Evolutionary conservation across 2,329 filamentous ascomycete genomes (phyloP), one percentile per base, ranked within the genome.

Genomic region (Pseudogymnoascus sp.): DNA sequence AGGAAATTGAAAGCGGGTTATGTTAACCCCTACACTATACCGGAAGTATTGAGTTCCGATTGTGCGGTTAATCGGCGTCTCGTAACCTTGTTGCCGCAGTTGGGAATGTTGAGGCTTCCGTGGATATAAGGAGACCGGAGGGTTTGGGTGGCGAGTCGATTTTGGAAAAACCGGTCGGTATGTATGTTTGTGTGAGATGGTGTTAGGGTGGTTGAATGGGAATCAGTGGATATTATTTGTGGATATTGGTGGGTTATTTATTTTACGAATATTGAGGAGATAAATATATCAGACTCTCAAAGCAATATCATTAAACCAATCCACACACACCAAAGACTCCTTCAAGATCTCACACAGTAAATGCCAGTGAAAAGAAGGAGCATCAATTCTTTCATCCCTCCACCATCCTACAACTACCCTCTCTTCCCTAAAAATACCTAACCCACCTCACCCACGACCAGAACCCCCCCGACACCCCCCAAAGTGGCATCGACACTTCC

Each of bases 151-250:
- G 23, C 4, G 23, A 26, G 23, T 26, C 4, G 23, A 5, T 26
- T 2, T 26, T 3, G 23, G 23, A 26, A 26, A 26, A 4, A 26
- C 6, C 7, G 26, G 6, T 29, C 7, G 26, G 6, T 29, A 29
- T 33, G 10, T 7, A 11, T 33, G 31, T 33, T 9, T 33, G 31
- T 7, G 29, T n/a, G n/a, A n/a, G n/a, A 7, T 7, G 29, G 3
- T 26, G 29, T 31, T 31, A 7, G 29, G 29, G 29, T 76, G 76
- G 67, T 77, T 69, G 5, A 29, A 29, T 29, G 3, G 26, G 7
- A 9, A 29, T 29, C 26, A 1, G 26, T 29, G 26, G 2, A 6
- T 29, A 11, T 33, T 33, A 31, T 33, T 33, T 33, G 4, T 4
- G 26, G 7, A 29, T 29, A 9, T 29, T 29, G 4, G 6, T 29